Percentiles rank a stretch among this genome's conserved stretches.
Conservation (phyloP, 2,329 filamentous ascomycete genomes). For the Cryphonectria carpinicola region DNA sequence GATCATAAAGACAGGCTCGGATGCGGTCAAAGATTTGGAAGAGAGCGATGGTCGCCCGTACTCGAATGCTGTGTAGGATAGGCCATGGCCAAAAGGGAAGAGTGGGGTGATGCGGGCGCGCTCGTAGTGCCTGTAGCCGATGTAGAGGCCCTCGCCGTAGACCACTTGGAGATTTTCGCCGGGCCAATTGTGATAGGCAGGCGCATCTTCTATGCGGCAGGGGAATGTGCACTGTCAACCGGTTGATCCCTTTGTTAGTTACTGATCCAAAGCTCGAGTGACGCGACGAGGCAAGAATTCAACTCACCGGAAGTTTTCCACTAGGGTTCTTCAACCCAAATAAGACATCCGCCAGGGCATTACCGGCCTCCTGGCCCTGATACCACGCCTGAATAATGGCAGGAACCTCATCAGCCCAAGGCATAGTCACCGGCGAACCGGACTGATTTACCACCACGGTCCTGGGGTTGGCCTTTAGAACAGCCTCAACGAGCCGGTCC, state of each 20-base stretch:
- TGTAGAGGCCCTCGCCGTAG: slow-evolving; percentile 74
- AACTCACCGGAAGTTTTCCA: slow-evolving; percentile 66
- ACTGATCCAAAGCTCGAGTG: not conserved
- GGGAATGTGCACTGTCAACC: slow-evolving; percentile 65
- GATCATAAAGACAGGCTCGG: slow-evolving; percentile 48
- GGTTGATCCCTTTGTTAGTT: slow-evolving; percentile 6
- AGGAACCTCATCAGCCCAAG: slow-evolving; percentile 67
- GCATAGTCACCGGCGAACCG: slow-evolving; percentile 71
- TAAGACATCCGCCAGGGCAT: slow-evolving; percentile 68
- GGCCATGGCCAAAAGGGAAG: slow-evolving; percentile 75
- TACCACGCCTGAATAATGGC: slow-evolving; percentile 74
- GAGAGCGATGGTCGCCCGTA: slow-evolving; percentile 62
- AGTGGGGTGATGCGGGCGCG: slow-evolving; percentile 60
- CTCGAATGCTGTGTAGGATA: slow-evolving; percentile 73
- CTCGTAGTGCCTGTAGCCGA: slow-evolving; percentile 77
- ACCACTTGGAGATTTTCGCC: slow-evolving; percentile 69
- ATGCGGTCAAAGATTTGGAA: slow-evolving; percentile 43
- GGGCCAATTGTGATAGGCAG: slow-evolving; percentile 74
- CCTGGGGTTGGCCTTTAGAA: slow-evolving; percentile 64
- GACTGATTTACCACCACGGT: slow-evolving; percentile 73
- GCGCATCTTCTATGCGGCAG: slow-evolving; percentile 64
- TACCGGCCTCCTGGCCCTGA: slow-evolving; percentile 70
- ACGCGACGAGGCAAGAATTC: not conserved
- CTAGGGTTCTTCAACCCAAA: slow-evolving; percentile 67
- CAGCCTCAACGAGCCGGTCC: slow-evolving; percentile 65